Conservation (phyloP, 2,329 filamentous ascomycete species). For the Colletotrichum gigasporum region DNA sequence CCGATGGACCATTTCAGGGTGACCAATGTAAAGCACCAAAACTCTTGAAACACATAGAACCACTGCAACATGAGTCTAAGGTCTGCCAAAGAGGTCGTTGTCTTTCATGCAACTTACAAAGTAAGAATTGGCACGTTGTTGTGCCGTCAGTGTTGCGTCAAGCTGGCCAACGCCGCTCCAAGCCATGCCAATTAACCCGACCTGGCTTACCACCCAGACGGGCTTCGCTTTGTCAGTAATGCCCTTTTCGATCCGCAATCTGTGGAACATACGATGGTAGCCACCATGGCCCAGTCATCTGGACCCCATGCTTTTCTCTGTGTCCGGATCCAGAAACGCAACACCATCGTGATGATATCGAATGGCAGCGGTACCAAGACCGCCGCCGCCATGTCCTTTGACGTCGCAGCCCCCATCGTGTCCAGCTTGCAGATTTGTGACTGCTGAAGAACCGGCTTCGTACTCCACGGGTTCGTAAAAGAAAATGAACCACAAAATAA, state of each 20-base stretch:
- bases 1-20: constrained; percentile 24
- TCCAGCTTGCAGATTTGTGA: background rate
- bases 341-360: constrained; percentile 2
- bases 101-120: constrained; percentile 1
- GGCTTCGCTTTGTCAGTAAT: constrained; percentile 11
- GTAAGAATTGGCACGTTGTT: constrained; percentile 12
- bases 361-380: constrained; percentile 23
- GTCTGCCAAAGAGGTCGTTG: accelerated
- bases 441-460: constrained; percentile 24
- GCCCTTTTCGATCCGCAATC: too few species aligned
- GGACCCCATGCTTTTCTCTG: constrained; percentile 29
- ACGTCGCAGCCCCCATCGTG: constrained; percentile 25
- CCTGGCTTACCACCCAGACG: constrained; percentile 12
- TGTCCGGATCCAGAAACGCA: constrained; percentile 22
- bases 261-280: constrained; percentile 16
- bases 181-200: constrained; percentile 23
- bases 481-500: background rate
- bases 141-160: constrained; percentile 3
- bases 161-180: constrained; percentile 29
- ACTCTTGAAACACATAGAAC: constrained; percentile 28
- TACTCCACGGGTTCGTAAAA: background rate
- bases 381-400: constrained; percentile 26
- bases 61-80: background rate
- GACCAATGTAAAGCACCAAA: constrained; percentile 28
- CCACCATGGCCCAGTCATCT: constrained; percentile 29